Evolutionary conservation across 2,329 filamentous ascomycete genomes (phyloP).

Genomic region (Nannizzia gypsea): DNA sequence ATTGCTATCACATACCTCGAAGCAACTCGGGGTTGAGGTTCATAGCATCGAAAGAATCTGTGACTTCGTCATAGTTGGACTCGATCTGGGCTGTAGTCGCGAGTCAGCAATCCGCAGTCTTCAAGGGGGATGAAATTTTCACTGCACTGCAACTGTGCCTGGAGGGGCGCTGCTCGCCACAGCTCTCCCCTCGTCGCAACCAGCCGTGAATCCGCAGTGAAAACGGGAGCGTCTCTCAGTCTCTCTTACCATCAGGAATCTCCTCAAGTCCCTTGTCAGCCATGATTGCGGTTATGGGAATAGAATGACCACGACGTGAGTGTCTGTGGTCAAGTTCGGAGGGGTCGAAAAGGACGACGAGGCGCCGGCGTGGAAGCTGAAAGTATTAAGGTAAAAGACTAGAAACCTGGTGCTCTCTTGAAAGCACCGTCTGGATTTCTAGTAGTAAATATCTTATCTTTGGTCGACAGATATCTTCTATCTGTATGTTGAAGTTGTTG

Average conservation of each 20-base stretch:
- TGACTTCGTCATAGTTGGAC: slow-evolving; percentile 99
- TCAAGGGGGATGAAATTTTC: neutral
- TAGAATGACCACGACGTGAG: slow-evolving; percentile 56
- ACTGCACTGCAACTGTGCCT: neutral
- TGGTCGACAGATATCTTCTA: neutral
- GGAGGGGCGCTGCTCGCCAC: neutral
- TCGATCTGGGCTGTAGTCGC: slow-evolving; percentile 79
- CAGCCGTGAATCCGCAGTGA: neutral
- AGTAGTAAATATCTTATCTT: neutral
- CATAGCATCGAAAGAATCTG: slow-evolving; percentile 99
- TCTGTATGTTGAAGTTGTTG: neutral
- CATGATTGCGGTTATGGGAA: slow-evolving; percentile 71
- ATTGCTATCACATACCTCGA: slow-evolving; percentile 52
- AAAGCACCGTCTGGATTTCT: slow-evolving; percentile 7
- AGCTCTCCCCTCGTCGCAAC: neutral
- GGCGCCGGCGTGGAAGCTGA: neutral
- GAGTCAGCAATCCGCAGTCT: slow-evolving; percentile 8
- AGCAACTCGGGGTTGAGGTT: slow-evolving; percentile 93
- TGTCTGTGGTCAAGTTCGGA: slow-evolving; percentile 50
- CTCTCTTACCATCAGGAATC: slow-evolving; percentile 72
- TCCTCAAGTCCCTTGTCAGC: slow-evolving; percentile 99
- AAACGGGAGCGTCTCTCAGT: slow-evolving; percentile 18
- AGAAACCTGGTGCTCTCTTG: slow-evolving; percentile 8
- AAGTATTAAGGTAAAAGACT: neutral
- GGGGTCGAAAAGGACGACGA: slow-evolving; percentile 7